Base-by-base conservation (phyloP, 306 rosid species). In the Cicer judaicum region DNA sequence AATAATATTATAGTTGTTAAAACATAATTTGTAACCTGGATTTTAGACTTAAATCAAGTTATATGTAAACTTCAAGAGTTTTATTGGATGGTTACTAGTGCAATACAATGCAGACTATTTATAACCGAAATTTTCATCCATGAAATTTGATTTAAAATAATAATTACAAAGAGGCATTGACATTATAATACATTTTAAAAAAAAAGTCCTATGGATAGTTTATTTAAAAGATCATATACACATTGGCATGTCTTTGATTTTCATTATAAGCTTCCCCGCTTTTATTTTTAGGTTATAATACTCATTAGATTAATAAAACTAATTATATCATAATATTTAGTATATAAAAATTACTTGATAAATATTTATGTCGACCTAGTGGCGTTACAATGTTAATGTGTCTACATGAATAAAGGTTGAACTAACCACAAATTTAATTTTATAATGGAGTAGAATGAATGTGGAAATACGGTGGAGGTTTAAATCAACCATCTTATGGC, bases 21-120 rank as follows among this genome's bases (percentile, higher is more conserved):
- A 80, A 34, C 52, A 68, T 24, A 41, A 15, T 2, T n/a, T 68
- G 53, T 47, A 50, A 41, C 61, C 61, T 74, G 66, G 60, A 61
- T 64, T 56, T 62, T 75, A 7, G 9, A 49, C 53, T 10, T 19
- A 42, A 54, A 62, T 66, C n/a, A 74, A 68, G 13, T 8, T 68
- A 19, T 53, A 21, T 42, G 60, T 61, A 52, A 47, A 21, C 57
- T 70, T 48, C 55, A 43, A 5, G 29, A 49, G 36, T 43, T 65
- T 43, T 53, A 34, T 49, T 13, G 18, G 42, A 68, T 50, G 43
- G 13, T 70, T 78, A 13, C 29, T 71, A 10, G 48, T 53, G 46
- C 53, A 8, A 12, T 15, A 74, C 64, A 19, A 11, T 64, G 18
- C 46, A 19, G 43, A 41, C 41, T 19, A 10, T 16, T 59, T 21